phyloP scores from a whole-genome alignment of 352 stramenopile genomes.

The Globisporangium mamillatum region DNA sequence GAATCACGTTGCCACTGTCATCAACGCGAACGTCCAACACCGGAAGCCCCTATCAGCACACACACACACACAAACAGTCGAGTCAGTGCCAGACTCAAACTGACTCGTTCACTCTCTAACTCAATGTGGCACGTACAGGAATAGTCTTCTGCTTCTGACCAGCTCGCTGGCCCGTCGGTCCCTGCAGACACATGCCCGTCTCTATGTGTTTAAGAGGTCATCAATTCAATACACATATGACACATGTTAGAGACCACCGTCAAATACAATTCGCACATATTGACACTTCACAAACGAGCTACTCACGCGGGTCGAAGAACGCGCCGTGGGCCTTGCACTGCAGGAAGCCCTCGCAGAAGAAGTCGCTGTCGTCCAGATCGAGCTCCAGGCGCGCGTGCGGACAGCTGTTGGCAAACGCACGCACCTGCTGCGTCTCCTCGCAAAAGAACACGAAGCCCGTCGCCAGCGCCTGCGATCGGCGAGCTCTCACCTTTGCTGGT shows the following conservation, averaged over 20 bases:
- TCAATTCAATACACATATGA: background rate
- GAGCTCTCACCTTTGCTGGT: constrained; percentile 6
- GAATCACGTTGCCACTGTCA: constrained; percentile 35
- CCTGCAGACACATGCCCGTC: constrained; percentile 64
- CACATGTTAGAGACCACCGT: background rate
- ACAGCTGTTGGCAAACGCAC: constrained; percentile 65
- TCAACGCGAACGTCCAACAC: constrained; percentile 39
- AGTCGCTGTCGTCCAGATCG: constrained; percentile 78
- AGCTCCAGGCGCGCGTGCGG: constrained; percentile 71
- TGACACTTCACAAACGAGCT: background rate
- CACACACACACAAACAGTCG: background rate
- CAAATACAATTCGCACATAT: background rate
- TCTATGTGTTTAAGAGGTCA: constrained; percentile 15
- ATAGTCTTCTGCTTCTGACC: constrained; percentile 25
- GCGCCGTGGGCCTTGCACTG: constrained; percentile 80
- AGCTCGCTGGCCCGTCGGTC: constrained; percentile 35
- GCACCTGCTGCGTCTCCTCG: constrained; percentile 35
- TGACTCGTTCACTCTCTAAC: background rate
- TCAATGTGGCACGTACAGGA: constrained; percentile 22
- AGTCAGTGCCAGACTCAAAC: background rate
- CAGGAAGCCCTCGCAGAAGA: constrained; percentile 76
- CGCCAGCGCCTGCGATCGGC: constrained; percentile 23
- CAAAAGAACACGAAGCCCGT: constrained; percentile 72
- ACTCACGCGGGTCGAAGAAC: constrained; percentile 69
- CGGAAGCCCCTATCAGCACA: constrained; percentile 29